Conservation (phyloP, 176 grass and related monocot genomes). For the Eragrostis nindensis region DNA sequence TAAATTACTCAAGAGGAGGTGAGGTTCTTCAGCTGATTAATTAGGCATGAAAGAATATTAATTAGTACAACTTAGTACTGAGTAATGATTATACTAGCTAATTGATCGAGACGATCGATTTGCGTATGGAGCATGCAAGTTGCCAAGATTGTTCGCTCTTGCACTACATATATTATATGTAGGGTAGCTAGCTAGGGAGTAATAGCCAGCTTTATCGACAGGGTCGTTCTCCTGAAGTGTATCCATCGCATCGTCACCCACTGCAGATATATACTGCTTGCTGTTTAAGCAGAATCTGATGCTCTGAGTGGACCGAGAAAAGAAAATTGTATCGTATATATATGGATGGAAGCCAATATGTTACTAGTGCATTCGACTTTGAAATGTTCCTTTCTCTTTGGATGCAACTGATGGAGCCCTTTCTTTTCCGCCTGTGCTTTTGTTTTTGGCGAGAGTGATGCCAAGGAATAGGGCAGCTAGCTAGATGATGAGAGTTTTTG, state of each 20-base stretch:
- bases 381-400: conserved; percentile 56
- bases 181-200: conserved; percentile 26
- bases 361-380: conserved; percentile 15
- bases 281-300: conserved; percentile 99
- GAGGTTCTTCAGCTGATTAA: background rate
- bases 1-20: background rate
- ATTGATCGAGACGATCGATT: conserved; percentile 20
- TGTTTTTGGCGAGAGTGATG: conserved; percentile 31
- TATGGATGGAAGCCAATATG: conserved; percentile 36
- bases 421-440: conserved; percentile 10
- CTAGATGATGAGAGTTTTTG: background rate
- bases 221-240: conserved; percentile 40
- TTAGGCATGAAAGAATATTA: conserved; percentile 1
- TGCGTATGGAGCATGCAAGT: conserved; percentile 32
- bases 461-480: background rate
- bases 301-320: conserved; percentile 46
- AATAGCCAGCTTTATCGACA: background rate
- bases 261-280: conserved; percentile 61
- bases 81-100: background rate
- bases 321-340: background rate
- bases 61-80: background rate
- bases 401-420: conserved; percentile 33
- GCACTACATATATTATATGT: conserved; percentile 10
- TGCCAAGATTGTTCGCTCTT: conserved; percentile 50
- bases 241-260: background rate